Evolutionary conservation across 1,139 yeast species (phyloP), one percentile per base, ranked within the genome.

Genomic region (Protomyces macrosporus): DNA sequence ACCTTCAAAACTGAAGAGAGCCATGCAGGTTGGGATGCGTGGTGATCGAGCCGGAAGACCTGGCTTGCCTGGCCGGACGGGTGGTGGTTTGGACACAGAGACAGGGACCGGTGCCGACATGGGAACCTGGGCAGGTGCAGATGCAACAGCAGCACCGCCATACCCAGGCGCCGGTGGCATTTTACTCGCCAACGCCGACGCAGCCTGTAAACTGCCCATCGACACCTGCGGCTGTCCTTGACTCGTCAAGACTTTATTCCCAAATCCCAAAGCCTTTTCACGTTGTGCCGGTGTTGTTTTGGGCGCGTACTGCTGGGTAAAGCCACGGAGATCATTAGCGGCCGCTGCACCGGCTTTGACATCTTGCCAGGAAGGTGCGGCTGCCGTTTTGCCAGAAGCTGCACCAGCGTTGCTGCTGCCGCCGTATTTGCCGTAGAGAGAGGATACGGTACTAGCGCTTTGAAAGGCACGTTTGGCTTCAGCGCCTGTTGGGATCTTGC

Each of bases 261-360:
- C 48, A 42, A 42, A 16, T 9, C 48, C 33, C 5, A 42, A 9
- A 9, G 48, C 48, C 32, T 42, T 42, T 42, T 42, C 48, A 14
- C 48, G 48, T 16, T 16, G 48, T 42, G 23, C 48, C 10, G 48
- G 48, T 10, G 48, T 42, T 16, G 48, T 42, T 9, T 52, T 51
- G 30, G 62, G 62, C 9, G 62, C 62, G 34, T 58, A 52, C 42
- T 51, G 51, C 30, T 52, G 56, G 30, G 53, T 52, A 40, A 58
- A 58, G 14, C 56, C 42, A 40, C 45, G 62, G n/a, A 58, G 30
- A 42, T 58, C 53, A 4, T 58, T 55, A 6, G 62, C 62, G 6
- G 62, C 62, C 14, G 56, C 42, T 0, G 62, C 62, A 14, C 62
- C 62, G n/a, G 62, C 62, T 34, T 58, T 58, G 56, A 58, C 56